Percentiles rank a stretch among this genome's conserved stretches.
These are phyloP conservation scores for Plasmodium berghei DNA, from an alignment of 169 alveolate genomes.

Conservation along the genomic window DNA sequence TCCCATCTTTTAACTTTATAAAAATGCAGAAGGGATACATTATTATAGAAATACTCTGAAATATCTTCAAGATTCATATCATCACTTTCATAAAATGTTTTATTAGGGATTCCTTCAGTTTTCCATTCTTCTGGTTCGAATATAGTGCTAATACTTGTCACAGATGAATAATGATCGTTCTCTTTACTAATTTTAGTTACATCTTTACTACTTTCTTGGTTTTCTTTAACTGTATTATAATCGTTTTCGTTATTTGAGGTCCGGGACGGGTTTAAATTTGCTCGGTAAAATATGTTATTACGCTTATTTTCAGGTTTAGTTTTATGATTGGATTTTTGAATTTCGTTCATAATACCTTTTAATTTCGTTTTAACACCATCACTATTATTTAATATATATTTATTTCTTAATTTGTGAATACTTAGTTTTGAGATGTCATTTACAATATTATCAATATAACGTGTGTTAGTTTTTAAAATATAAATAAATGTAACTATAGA, in stretches of 20 bases:
- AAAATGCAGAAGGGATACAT: too few species aligned
- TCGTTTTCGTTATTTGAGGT: neutral
- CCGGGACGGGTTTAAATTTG: neutral
- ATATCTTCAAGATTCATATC: neutral
- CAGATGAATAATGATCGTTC: neutral
- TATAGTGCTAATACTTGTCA: conserved; percentile 31
- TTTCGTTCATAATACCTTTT: neutral
- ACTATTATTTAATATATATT: conserved; percentile 17
- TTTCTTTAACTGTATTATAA: neutral
- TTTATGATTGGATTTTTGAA: too few species aligned
- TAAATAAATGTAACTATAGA: conserved; percentile 59
- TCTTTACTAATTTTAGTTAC: too few species aligned
- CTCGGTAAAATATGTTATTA: too few species aligned
- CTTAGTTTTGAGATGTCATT: conserved; percentile 35
- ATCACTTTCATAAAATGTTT: conserved; percentile 24
- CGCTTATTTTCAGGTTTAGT: too few species aligned
- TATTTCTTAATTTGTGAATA: conserved; percentile 21
- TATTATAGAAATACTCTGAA: too few species aligned
- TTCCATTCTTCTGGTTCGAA: conserved; percentile 22
- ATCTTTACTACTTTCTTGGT: neutral
- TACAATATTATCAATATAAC: conserved; percentile 38
- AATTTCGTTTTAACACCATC: conserved; percentile 6
- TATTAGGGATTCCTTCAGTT: conserved; percentile 27
- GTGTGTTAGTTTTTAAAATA: conserved; percentile 34
- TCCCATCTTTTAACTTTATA: too few species aligned